These are phyloP conservation scores for button mushroom (Agaricus bisporus) DNA, from an alignment of 768 basidiomycete species.

Conservation along the genomic window DNA sequence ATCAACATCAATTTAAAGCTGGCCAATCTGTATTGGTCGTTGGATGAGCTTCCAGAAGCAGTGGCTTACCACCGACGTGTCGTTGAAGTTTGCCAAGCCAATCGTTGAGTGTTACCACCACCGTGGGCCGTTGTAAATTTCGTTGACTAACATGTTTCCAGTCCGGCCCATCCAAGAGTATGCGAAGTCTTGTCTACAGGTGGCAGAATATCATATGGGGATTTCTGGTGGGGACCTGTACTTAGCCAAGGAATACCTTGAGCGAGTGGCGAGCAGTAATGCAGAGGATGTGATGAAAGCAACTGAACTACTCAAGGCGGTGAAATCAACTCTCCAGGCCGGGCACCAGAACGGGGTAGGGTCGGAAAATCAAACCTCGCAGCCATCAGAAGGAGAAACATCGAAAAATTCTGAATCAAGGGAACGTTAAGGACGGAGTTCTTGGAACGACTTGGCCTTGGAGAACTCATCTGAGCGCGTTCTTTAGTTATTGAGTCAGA, in stretches of 20 bases:
- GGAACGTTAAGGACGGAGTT: background rate
- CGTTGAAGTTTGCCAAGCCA: constrained; percentile 63
- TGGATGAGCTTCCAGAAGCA: constrained; percentile 64
- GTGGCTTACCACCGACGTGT: constrained; percentile 78
- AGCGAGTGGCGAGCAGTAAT: constrained; percentile 72
- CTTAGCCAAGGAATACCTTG: constrained; percentile 68
- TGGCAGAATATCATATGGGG: constrained; percentile 73
- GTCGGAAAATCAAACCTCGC: background rate
- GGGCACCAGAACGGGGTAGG: constrained; percentile 15
- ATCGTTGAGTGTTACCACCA: constrained; percentile 36
- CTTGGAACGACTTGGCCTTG: background rate
- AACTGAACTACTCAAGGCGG: constrained; percentile 59
- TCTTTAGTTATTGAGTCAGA: background rate
- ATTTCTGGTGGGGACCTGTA: constrained; percentile 57
- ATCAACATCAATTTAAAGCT: constrained; percentile 67
- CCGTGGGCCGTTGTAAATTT: constrained; percentile 10
- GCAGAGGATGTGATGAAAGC: constrained; percentile 76
- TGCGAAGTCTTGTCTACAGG: constrained; percentile 77
- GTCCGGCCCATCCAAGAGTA: constrained; percentile 72
- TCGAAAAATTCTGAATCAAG: background rate
- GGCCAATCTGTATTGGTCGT: constrained; percentile 60
- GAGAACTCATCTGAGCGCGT: background rate
- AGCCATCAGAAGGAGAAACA: background rate
- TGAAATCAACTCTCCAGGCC: constrained; percentile 34
- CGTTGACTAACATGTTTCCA: constrained; percentile 25